Evolutionary conservation across 2,329 filamentous ascomycete species (phyloP), one percentile per base, ranked within the genome.

Genomic region (Cladorrhinum sp.): DNA sequence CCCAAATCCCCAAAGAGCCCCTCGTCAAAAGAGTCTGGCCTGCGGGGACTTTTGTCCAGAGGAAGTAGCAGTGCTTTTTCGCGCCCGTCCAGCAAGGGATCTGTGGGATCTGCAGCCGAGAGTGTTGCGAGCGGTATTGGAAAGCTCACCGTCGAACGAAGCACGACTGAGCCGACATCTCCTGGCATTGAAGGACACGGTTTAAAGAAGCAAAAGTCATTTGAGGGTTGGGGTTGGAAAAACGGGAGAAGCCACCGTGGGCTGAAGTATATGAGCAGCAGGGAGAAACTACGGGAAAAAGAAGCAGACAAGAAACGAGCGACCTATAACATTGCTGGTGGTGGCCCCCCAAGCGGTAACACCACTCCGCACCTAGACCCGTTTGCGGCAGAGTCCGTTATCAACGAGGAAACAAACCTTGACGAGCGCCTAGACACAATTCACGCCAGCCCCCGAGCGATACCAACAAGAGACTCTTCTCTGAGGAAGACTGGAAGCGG

Each of bases 191-290:
- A 87, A 64, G 70, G 84, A 64, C 77, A 77, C 63, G 77, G 76
- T 53, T 70, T 86, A 65, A 77, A 76, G 62, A 78, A 77, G 57
- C 78, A 83, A 68, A 75, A 77, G 48, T 87, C 85, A 1, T 77
- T 80, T 64, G 85, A 88, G 66, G 87, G 83, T 71, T 88, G 85
- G 84, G 81, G 82, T 20, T 83, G 77, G 70, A 87, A 84, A 69
- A 75, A 80, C 45, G 72, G 73, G 2, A 79, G 85, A 25, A 76
- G 76, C 59, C 74, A 82, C 63, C 84, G 82, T 70, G 83, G 86
- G 2, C 74, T 90, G 68, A 86, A 87, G 82, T 90, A 90, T 69
- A 90, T 89, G 86, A 86, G 82, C 75, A 91, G 88, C 50, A 87
- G 84, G 69, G 88, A 91, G 71, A 80, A 81, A 27, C 75, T 91